A percentile compares a stretch with the other conserved stretches of the same genome.
These are phyloP conservation scores for Curvularia hawaiiensis DNA, from an alignment of 2,329 filamentous ascomycete species.

Conservation along the genomic window DNA sequence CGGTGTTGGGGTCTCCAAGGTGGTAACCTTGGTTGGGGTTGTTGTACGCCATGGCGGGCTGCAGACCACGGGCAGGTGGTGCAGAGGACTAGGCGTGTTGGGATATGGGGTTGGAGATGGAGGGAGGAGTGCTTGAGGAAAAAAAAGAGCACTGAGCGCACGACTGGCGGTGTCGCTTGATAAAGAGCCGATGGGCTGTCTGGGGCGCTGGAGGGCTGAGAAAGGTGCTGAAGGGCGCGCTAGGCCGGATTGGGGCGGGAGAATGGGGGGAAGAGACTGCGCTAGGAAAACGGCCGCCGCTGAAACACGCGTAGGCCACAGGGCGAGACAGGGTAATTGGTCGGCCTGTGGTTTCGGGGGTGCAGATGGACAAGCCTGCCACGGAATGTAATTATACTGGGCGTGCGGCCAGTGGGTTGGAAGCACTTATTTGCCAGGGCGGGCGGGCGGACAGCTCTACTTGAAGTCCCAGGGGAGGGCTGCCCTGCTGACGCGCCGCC, in stretches of 20 bases:
- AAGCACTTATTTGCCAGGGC: not conserved
- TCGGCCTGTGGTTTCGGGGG: slow-evolving; percentile 28
- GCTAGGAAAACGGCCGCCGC: slow-evolving; percentile 22
- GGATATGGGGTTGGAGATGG: slow-evolving; percentile 22
- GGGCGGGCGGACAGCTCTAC: slow-evolving; percentile 8
- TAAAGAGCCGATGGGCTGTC: slow-evolving; percentile 31
- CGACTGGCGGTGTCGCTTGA: slow-evolving; percentile 32
- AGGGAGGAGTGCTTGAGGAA: slow-evolving; percentile 12
- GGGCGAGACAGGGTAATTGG: slow-evolving; percentile 17
- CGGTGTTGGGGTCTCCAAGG: slow-evolving; percentile 42
- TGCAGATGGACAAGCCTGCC: slow-evolving; percentile 29
- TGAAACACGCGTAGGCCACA: slow-evolving; percentile 27
- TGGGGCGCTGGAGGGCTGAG: slow-evolving; percentile 26
- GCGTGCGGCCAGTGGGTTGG: not conserved
- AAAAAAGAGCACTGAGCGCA: slow-evolving; percentile 24
- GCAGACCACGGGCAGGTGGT: slow-evolving; percentile 32
- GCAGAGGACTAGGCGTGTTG: slow-evolving; percentile 22
- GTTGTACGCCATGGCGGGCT: slow-evolving; percentile 48
- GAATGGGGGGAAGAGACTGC: slow-evolving; percentile 19
- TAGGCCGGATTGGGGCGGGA: slow-evolving; percentile 13
- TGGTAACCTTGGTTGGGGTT: slow-evolving; percentile 35
- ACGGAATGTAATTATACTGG: slow-evolving; percentile 19
- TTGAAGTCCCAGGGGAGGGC: slow-evolving; percentile 2
- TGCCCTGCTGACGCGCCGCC: slow-evolving; percentile 17
- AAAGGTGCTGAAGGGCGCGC: slow-evolving; percentile 19